Evolutionary conservation across 768 basidiomycete genomes (phyloP).

Genomic region (Suillus cothurnatus): DNA sequence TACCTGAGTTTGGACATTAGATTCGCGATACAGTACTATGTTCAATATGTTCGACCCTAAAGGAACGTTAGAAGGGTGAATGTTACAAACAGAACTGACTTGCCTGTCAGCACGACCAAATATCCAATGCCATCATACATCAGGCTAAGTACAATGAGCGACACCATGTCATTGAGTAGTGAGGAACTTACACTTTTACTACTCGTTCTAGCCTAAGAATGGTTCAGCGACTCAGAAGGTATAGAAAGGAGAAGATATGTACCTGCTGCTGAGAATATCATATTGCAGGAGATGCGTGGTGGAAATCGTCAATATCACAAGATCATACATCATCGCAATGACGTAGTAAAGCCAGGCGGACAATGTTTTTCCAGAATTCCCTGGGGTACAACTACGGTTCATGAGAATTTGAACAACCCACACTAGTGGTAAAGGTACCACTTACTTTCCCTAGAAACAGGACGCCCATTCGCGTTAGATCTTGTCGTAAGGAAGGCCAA

Average conservation of each 20-base stretch:
- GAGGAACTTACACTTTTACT: conserved; percentile 28
- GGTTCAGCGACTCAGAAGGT: conserved; percentile 1
- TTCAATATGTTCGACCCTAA: conserved; percentile 55
- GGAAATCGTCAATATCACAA: conserved; percentile 51
- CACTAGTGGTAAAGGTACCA: neutral
- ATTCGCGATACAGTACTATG: conserved; percentile 48
- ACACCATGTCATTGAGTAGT: conserved; percentile 11
- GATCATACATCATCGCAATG: conserved; percentile 58
- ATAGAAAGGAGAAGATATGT: neutral
- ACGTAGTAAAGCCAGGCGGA: conserved; percentile 61
- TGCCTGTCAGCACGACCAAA: conserved; percentile 57
- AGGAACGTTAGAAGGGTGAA: neutral
- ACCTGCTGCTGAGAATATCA: conserved; percentile 34
- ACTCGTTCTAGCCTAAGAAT: conserved; percentile 26
- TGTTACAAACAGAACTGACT: neutral
- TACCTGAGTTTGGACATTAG: conserved; percentile 45
- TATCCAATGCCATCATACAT: conserved; percentile 69
- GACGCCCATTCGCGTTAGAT: conserved; percentile 1
- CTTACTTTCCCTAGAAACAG: conserved; percentile 39
- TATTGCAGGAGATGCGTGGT: conserved; percentile 53
- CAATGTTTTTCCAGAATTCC: conserved; percentile 35
- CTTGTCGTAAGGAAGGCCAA: neutral
- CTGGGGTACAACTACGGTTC: conserved; percentile 50
- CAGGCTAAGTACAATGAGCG: conserved; percentile 48
- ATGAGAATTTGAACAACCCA: neutral